These are phyloP conservation scores for Xylaria venustula DNA, from an alignment of 495 filamentous ascomycete genomes.

Conservation along the genomic window DNA sequence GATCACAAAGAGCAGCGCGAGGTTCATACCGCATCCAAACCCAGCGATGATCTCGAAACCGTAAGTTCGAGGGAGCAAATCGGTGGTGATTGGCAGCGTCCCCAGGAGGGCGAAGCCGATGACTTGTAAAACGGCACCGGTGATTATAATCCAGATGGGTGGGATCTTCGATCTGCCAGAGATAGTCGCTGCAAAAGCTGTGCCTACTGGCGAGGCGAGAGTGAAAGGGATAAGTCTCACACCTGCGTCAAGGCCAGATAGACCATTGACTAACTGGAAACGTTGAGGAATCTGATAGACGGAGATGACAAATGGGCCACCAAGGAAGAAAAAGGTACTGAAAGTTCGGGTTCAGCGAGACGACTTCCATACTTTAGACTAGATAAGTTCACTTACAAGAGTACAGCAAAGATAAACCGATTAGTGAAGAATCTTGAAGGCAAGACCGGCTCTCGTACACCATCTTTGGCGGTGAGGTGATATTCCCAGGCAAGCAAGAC, in stretches of 20 bases:
- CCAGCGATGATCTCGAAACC: slow-evolving; percentile 34
- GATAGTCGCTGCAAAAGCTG: slow-evolving; percentile 28
- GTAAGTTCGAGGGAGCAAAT: slow-evolving; percentile 27
- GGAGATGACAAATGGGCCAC: slow-evolving; percentile 23
- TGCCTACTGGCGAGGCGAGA: slow-evolving; percentile 32
- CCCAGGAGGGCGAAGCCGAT: slow-evolving; percentile 16
- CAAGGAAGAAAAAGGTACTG: slow-evolving; percentile 5
- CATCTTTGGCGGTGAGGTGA: background rate
- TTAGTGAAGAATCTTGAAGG: slow-evolving; percentile 21
- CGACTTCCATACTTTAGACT: no score
- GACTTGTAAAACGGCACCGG: slow-evolving; percentile 13
- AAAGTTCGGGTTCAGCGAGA: no score
- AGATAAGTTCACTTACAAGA: no score
- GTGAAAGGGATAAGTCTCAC: slow-evolving; percentile 47
- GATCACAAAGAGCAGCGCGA: slow-evolving; percentile 15
- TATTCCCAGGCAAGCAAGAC: slow-evolving; percentile 12
- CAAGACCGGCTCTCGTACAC: slow-evolving; percentile 15
- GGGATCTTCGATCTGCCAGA: slow-evolving; percentile 22
- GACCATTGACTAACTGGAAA: slow-evolving; percentile 44
- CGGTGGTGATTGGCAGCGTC: background rate
- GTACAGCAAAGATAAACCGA: slow-evolving; percentile 12
- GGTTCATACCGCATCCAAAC: slow-evolving; percentile 30
- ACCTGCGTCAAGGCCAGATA: slow-evolving; percentile 39
- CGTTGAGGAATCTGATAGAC: slow-evolving; percentile 49
- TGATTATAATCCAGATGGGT: slow-evolving; percentile 10